A percentile compares a stretch with the other conserved stretches of the same genome.
Conservation (phyloP, 768 basidiomycete species). For the Lyophyllum semitale region DNA sequence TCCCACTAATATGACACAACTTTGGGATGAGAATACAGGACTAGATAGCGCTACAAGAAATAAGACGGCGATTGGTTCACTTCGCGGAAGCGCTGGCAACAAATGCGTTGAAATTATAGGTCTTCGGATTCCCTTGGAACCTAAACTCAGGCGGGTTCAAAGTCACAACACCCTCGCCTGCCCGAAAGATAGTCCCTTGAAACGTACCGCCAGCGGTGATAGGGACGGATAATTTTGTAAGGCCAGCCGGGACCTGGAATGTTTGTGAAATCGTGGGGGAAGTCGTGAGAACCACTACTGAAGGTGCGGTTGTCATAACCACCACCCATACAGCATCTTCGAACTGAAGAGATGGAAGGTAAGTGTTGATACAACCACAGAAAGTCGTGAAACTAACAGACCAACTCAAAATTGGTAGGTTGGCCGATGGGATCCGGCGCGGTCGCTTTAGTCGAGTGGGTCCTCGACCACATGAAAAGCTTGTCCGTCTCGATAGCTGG, state of each 20-base stretch:
- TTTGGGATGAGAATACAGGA: background rate
- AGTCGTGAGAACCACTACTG: conserved; percentile 56
- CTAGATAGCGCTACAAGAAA: background rate
- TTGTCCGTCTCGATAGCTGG: conserved; percentile 61
- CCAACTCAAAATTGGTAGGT: conserved; percentile 60
- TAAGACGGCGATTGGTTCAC: background rate
- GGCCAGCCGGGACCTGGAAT: conserved; percentile 55
- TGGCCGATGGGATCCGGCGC: conserved; percentile 55
- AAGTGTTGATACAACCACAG: background rate
- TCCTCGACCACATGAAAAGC: conserved; percentile 71
- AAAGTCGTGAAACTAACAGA: conserved; percentile 33
- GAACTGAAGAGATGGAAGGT: conserved; percentile 37
- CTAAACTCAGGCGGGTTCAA: conserved; percentile 51
- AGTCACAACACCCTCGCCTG: conserved; percentile 46
- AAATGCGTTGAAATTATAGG: conserved; percentile 75
- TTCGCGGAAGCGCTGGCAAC: conserved; percentile 43
- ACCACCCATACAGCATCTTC: conserved; percentile 70
- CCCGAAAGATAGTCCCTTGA: conserved; percentile 48
- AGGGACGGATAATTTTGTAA: conserved; percentile 61
- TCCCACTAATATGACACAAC: background rate
- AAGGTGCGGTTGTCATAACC: conserved; percentile 59
- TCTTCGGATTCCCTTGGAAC: conserved; percentile 53
- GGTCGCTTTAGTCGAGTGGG: conserved; percentile 57
- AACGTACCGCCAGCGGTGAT: conserved; percentile 55
- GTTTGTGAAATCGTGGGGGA: conserved; percentile 43